These are phyloP conservation scores for Cnidoscolus chayamansa DNA, from an alignment of 441 rosid genomes.

Conservation along the genomic window DNA sequence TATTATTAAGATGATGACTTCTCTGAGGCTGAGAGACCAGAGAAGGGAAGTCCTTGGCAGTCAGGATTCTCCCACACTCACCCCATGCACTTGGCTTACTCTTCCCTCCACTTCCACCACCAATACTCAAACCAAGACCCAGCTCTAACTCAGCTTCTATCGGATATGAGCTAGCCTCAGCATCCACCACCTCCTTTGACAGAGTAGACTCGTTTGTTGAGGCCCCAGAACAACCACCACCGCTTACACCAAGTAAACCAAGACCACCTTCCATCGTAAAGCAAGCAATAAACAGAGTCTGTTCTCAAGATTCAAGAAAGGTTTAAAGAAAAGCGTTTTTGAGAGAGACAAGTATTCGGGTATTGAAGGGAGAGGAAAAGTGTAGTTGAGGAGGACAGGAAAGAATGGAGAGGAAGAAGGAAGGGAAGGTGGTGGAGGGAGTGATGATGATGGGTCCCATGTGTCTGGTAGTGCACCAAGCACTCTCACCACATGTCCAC, in stretches of 20 bases:
- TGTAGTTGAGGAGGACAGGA: not conserved
- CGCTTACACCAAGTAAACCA: constrained; percentile 25
- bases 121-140: constrained; percentile 67
- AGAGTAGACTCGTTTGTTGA: constrained; percentile 36
- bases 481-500: constrained; percentile 42
- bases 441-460: constrained; percentile 73
- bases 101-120: constrained; percentile 42
- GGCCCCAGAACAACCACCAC: constrained; percentile 31
- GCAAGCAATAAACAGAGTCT: constrained; percentile 12
- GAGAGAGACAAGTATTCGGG: constrained; percentile 25
- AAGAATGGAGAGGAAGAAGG: not conserved
- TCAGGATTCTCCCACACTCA: constrained; percentile 73
- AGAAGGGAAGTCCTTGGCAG: constrained; percentile 76
- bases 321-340: not conserved
- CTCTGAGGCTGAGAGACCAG: constrained; percentile 31
- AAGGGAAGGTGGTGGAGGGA: constrained; percentile 40
- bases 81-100: constrained; percentile 46
- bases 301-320: constrained; percentile 15
- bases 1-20: constrained; percentile 8
- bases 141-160: constrained; percentile 63
- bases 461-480: constrained; percentile 75
- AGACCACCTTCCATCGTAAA: constrained; percentile 47
- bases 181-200: constrained; percentile 38
- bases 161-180: constrained; percentile 45
- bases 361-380: constrained; percentile 13